These are phyloP conservation scores for Ustilago hordei DNA, from an alignment of 1,284 basidiomycete species.

Conservation along the genomic window DNA sequence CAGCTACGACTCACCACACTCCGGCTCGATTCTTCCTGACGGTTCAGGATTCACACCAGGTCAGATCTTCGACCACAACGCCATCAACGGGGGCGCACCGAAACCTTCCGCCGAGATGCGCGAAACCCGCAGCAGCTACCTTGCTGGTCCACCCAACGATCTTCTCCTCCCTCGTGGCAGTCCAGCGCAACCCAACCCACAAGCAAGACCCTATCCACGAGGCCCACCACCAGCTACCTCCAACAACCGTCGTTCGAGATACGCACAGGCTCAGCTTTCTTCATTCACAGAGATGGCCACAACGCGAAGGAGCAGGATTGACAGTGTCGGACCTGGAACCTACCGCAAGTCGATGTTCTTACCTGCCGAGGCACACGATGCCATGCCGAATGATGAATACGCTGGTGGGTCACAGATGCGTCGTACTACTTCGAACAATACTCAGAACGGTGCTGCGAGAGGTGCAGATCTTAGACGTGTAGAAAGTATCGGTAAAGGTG, in stretches of 20 bases:
- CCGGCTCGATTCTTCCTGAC: conserved; percentile 33
- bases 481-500: conserved; percentile 54
- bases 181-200: conserved; percentile 21
- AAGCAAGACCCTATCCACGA: conserved; percentile 23
- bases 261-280: conserved; percentile 14
- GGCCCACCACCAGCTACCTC: conserved; percentile 46
- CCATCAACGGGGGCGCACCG: conserved; percentile 31
- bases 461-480: conserved; percentile 30
- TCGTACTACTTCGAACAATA: conserved; percentile 20
- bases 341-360: conserved; percentile 57
- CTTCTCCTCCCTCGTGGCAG: conserved; percentile 26
- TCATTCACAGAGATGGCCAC: conserved; percentile 15
- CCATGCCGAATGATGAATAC: conserved; percentile 11
- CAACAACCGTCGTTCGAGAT: conserved; percentile 41
- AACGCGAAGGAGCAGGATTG: conserved; percentile 48
- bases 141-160: conserved; percentile 17
- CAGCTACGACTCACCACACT: conserved; percentile 33
- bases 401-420: conserved; percentile 25
- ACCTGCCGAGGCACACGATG: conserved; percentile 18
- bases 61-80: conserved; percentile 43
- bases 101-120: conserved; percentile 26
- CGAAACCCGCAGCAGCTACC: conserved; percentile 23
- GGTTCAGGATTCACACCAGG: conserved; percentile 52
- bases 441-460: conserved; percentile 7
- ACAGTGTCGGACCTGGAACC: conserved; percentile 54